Percentiles rank a stretch among this genome's conserved stretches.
Conservation (phyloP, 2,329 filamentous ascomycete genomes). For the Claviceps sp. region DNA sequence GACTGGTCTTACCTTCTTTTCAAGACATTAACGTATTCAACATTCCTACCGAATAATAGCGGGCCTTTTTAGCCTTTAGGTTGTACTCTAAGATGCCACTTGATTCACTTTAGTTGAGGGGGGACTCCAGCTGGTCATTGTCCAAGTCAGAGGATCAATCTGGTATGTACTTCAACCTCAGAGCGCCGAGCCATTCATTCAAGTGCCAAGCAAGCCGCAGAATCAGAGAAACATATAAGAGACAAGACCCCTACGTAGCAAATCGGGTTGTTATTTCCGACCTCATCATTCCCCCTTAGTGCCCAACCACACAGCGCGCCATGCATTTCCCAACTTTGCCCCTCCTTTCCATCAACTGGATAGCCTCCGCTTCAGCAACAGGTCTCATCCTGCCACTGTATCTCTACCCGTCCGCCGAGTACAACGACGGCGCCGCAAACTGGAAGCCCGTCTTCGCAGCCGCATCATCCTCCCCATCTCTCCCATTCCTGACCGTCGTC, state of each 20-base stretch:
- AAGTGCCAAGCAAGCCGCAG: no score
- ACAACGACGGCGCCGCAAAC: conserved; percentile 11
- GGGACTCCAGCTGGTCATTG: no score
- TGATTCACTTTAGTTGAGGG: no score
- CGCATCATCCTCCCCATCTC: conserved; percentile 2
- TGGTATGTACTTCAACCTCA: no score
- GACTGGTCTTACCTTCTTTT: no score
- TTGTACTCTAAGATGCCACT: no score
- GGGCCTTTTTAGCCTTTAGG: no score
- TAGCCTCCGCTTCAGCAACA: conserved; percentile 3
- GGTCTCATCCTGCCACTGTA: conserved; percentile 12
- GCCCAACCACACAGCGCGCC: not conserved
- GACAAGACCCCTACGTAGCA: no score
- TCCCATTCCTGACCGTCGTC: conserved; percentile 10
- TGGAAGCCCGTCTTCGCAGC: conserved; percentile 11
- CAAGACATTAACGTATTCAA: no score
- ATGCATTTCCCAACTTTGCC: not conserved
- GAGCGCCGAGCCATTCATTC: no score
- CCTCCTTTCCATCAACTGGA: not conserved
- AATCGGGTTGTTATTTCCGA: not conserved
- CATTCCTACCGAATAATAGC: no score
- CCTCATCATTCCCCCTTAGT: not conserved
- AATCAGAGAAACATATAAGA: not conserved
- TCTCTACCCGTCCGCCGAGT: conserved; percentile 10
- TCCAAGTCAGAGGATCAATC: no score